Percentiles rank a stretch among this genome's conserved stretches.
phyloP scores from a whole-genome alignment of 1,284 basidiomycete genomes.

The Coniferiporia weirii region DNA sequence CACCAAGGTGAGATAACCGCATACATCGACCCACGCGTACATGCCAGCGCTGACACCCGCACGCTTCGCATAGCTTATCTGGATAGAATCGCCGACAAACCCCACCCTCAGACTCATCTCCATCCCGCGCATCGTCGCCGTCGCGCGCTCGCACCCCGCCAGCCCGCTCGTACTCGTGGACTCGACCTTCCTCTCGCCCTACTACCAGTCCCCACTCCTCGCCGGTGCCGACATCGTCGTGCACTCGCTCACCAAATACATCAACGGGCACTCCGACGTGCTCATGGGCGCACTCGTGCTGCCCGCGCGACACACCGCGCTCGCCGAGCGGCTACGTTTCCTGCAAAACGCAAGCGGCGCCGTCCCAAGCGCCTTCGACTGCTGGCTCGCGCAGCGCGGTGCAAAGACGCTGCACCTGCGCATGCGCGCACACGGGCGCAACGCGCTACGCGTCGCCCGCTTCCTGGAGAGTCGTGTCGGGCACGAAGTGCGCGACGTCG shows the following conservation, averaged over 20 bases:
- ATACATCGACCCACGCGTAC: neutral
- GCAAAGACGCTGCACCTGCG: conserved; percentile 87
- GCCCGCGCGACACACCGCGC: conserved; percentile 46
- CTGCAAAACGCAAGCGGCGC: conserved; percentile 91
- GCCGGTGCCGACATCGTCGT: conserved; percentile 82
- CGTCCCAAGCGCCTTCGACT: conserved; percentile 85
- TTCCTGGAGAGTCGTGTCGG: conserved; percentile 50
- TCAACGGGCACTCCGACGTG: conserved; percentile 92
- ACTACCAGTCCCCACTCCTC: conserved; percentile 84
- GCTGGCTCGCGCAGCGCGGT: conserved; percentile 88
- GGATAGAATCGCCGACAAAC: conserved; percentile 96
- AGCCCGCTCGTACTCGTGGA: conserved; percentile 80
- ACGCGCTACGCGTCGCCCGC: conserved; percentile 74
- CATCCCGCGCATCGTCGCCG: conserved; percentile 57
- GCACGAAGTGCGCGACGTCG: conserved; percentile 63
- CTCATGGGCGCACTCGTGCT: conserved; percentile 82
- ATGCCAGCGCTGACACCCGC: neutral
- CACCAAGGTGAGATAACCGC: conserved; percentile 66
- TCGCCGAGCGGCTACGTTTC: conserved; percentile 67
- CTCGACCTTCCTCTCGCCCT: conserved; percentile 91
- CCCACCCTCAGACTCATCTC: conserved; percentile 88
- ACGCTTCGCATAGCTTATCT: conserved; percentile 83
- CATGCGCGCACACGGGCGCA: conserved; percentile 83
- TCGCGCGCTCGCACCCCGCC: conserved; percentile 56
- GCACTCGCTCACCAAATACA: conserved; percentile 85